phyloP scores from a whole-genome alignment of 1,284 basidiomycete species.

The Naganishia cerealis region DNA sequence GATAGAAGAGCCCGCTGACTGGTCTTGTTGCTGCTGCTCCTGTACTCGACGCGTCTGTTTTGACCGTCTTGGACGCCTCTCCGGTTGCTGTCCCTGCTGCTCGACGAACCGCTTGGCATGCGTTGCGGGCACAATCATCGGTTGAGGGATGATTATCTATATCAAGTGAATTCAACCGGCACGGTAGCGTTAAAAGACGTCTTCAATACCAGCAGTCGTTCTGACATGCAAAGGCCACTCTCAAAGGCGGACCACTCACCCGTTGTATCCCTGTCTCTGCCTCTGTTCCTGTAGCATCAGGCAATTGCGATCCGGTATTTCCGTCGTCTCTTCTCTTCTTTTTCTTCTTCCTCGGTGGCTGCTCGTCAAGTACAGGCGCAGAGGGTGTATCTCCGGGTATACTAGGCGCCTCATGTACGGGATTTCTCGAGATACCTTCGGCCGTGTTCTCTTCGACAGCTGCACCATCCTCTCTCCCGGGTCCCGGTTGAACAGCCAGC shows the following conservation, averaged over 20 bases:
- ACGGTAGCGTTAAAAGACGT: too few species aligned
- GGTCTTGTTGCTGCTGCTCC: neutral
- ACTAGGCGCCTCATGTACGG: neutral
- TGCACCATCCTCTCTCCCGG: neutral
- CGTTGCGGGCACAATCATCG: conserved; percentile 3
- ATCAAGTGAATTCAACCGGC: neutral
- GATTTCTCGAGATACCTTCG: neutral
- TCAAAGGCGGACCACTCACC: neutral
- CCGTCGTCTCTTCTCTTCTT: neutral
- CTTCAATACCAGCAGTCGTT: neutral
- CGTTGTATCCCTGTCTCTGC: conserved; percentile 5
- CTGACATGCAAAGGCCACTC: neutral
- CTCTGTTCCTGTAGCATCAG: neutral
- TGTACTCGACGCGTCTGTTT: neutral
- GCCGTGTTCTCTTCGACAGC: neutral
- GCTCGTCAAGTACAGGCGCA: neutral
- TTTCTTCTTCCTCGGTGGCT: conserved; percentile 10
- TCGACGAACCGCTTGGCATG: conserved; percentile 21
- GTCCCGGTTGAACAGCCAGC: neutral
- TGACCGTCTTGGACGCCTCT: conserved; percentile 6
- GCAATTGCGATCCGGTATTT: neutral
- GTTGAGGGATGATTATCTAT: conserved; percentile 23
- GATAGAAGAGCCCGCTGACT: neutral
- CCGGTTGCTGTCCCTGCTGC: neutral
- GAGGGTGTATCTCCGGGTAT: neutral